Evolutionary conservation across 441 rosid species (phyloP).

Genomic region (Eruca vesicaria): DNA sequence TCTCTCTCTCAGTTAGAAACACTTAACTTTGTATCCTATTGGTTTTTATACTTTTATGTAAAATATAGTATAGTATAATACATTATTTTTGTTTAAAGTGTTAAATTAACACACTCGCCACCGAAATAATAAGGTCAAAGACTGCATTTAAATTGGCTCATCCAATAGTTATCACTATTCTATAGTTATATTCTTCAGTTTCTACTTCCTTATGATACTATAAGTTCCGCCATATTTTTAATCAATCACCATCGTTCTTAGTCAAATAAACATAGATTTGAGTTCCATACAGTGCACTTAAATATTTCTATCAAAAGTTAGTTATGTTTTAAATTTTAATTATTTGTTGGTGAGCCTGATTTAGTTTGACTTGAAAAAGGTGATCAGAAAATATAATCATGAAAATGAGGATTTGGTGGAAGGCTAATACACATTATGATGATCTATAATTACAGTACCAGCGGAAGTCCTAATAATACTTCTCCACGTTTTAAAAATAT

Average conservation of each 20-base stretch:
- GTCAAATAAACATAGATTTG: not conserved
- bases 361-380: slow-evolving; percentile 11
- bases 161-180: too few relatives aligned
- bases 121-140: too few relatives aligned
- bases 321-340: not conserved
- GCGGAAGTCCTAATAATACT: slow-evolving; percentile 12
- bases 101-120: too few relatives aligned
- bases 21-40: too few relatives aligned
- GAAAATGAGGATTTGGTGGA: slow-evolving; percentile 19
- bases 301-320: slow-evolving; percentile 13
- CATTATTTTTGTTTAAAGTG: too few relatives aligned
- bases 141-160: too few relatives aligned
- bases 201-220: too few relatives aligned
- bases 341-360: not conserved
- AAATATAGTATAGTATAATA: too few relatives aligned
- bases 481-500: not conserved
- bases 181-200: too few relatives aligned
- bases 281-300: not conserved
- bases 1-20: too few relatives aligned
- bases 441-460: slow-evolving; percentile 18
- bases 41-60: too few relatives aligned
- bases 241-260: not conserved
- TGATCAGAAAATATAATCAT: slow-evolving; percentile 11
- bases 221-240: too few relatives aligned
- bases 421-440: slow-evolving; percentile 14